These are phyloP conservation scores for Ascochyta fabae DNA, from an alignment of 2,329 filamentous ascomycete genomes.

Conservation along the genomic window DNA sequence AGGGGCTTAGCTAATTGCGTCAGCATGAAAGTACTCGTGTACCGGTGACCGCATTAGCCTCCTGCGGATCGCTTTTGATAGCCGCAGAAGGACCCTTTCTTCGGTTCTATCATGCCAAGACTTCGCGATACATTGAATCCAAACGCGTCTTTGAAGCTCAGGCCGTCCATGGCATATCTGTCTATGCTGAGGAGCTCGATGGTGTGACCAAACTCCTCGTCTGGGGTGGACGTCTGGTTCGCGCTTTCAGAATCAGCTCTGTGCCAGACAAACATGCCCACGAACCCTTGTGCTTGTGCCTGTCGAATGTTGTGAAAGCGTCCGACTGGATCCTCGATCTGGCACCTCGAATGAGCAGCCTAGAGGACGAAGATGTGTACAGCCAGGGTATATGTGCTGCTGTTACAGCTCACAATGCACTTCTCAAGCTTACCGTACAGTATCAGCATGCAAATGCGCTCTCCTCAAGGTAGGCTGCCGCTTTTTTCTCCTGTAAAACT, in stretches of 20 bases:
- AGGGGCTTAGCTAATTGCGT: constrained; percentile 19
- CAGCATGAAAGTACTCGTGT: constrained; percentile 50
- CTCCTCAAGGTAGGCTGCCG: constrained; percentile 13
- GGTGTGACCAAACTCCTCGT: constrained; percentile 37
- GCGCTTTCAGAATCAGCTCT: constrained; percentile 43
- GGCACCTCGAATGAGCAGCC: constrained; percentile 21
- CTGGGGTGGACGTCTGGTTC: constrained; percentile 57
- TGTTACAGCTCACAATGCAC: constrained; percentile 87
- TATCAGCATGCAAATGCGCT: constrained; percentile 5
- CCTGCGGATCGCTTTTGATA: constrained; percentile 47
- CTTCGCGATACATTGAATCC: constrained; percentile 33
- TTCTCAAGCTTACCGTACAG: constrained; percentile 60
- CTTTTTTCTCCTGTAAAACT: too few species aligned
- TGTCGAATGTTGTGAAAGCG: constrained; percentile 32
- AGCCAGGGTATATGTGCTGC: constrained; percentile 31
- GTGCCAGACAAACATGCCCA: constrained; percentile 32
- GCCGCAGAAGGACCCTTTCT: constrained; percentile 54
- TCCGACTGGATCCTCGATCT: constrained; percentile 50
- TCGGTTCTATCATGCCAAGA: constrained; percentile 45
- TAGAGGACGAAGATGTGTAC: constrained; percentile 15
- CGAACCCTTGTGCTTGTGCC: constrained; percentile 20
- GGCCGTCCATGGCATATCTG: constrained; percentile 74
- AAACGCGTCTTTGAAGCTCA: constrained; percentile 69
- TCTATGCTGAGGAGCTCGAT: constrained; percentile 40
- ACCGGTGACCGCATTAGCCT: constrained; percentile 56